Evolutionary conservation across 495 filamentous ascomycete genomes (phyloP), one percentile per base, ranked within the genome.

Genomic region (Neurospora hispaniola): DNA sequence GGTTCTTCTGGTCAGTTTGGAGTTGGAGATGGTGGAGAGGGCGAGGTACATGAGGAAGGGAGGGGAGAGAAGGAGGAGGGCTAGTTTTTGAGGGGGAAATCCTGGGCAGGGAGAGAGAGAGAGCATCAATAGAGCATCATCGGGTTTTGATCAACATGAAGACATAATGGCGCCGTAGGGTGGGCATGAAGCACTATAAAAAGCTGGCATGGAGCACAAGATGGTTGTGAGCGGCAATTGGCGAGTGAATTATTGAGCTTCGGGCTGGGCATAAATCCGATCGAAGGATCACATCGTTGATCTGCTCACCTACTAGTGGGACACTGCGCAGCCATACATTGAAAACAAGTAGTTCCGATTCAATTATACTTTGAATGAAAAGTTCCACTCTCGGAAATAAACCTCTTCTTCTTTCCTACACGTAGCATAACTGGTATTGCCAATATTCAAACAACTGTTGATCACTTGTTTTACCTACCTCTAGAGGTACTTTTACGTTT

Each of bases 331-430:
- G 42, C 0, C 42, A 44, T 44, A n/a, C 3, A 0, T 44, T 9
- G 16, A 0, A n/a, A 9, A 16, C 42, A 7, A 44, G 18, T 16
- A 8, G 0, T 44, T 44, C 42, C 7, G 18, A n/a, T 8, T 8
- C 0, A n/a, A 2, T 18, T 44, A 9, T 9, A 9, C 18, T n/a
- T 0, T 0, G 0, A 1, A n/a, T 9, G 16, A 9, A 44, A 0
- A n/a, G 0, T n/a, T n/a, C 9, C 0, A 9, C 16, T 4, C 16
- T 0, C 16, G 8, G 0, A 44, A 44, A 0, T n/a, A 2, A 44
- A 9, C 42, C 42, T 0, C n/a, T n/a, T 7, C 42, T 2, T 7
- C 8, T 7, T 44, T n/a, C 16, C n/a, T 1, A 3, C 42, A n/a
- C 18, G n/a, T 44, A 44, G 2, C 18, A 18, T 8, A 8, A 40